Conservation (phyloP, 345 rosid species). For the Hibiscus mutabilis region DNA sequence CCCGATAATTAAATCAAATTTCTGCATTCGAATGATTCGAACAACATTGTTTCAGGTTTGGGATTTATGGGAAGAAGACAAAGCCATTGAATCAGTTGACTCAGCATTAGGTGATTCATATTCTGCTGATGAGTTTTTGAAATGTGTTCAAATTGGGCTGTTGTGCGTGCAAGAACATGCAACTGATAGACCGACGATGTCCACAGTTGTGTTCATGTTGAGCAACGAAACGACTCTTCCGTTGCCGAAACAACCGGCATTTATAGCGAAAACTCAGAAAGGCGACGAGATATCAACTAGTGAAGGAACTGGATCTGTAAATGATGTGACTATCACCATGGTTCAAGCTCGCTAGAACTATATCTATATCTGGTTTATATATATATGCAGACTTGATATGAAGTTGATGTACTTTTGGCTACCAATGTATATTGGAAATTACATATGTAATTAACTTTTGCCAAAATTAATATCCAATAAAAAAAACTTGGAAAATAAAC, state of each 20-base stretch:
- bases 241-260: constrained; percentile 42
- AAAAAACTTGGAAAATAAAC: too few relatives aligned
- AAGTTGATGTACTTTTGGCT: too few relatives aligned
- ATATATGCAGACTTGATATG: too few relatives aligned
- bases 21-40: not conserved
- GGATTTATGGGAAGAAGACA: constrained; percentile 40
- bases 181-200: constrained; percentile 44
- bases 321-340: constrained; percentile 24
- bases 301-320: constrained; percentile 23
- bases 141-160: constrained; percentile 52
- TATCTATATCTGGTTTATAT: too few relatives aligned
- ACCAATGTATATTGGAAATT: too few relatives aligned
- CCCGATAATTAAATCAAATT: not conserved
- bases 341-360: constrained; percentile 28
- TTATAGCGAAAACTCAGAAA: constrained; percentile 12
- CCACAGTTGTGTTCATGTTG: constrained; percentile 40
- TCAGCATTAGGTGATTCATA: constrained; percentile 18
- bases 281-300: constrained; percentile 5
- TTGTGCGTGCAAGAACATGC: constrained; percentile 56
- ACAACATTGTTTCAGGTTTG: constrained; percentile 34
- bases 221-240: constrained; percentile 30
- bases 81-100: constrained; percentile 30
- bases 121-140: constrained; percentile 22
- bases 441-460: too few relatives aligned
- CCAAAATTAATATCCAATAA: too few relatives aligned